Evolutionary conservation across 2,329 filamentous ascomycete species (phyloP), one percentile per base, ranked within the genome.

Genomic region (Talaromyces sp.): DNA sequence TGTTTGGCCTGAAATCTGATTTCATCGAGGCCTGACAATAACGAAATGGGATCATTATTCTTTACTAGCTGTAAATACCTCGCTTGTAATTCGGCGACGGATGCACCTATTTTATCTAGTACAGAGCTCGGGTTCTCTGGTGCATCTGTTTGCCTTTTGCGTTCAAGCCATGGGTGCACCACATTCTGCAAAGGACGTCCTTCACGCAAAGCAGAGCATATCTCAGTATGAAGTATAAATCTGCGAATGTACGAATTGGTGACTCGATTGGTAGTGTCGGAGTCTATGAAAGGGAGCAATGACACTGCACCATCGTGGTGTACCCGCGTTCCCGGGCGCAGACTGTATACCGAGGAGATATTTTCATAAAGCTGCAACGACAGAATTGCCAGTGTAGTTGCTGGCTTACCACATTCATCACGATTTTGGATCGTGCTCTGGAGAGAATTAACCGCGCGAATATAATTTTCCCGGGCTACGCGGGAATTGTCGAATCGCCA

Each of bases 291-390:
- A 5, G 24, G 24, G 24, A 27, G 24, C 24, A 27, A 27, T 9
- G 24, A 39, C 17, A 42, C 43, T 24, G 24, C 24, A 27, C 24
- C 24, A 9, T 27, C 24, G 9, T 27, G 9, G 9, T 27, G 24
- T 9, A 27, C 24, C 24, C 24, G 24, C 9, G 24, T 27, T 4
- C 24, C 24, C 9, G 24, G 24, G 24, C 24, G 24, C 5, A 27
- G 24, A 27, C 24, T 9, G 24, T 27, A 27, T 27, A 27, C 62
- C 57, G 37, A 62, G 36, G 14, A 62, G 17, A 59, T 39, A 29
- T 49, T 62, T 48, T 64, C 61, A 22, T 61, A 62, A 7, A 54
- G 29, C 29, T 64, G 59, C 47, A 64, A 48, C 9, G 53, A 36
- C 49, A 64, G 35, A 17, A 57, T 52, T 10, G 58, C 54, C 14